These are phyloP conservation scores for Sonneratia caseolaris DNA, from an alignment of 345 rosid genomes.

Conservation along the genomic window DNA sequence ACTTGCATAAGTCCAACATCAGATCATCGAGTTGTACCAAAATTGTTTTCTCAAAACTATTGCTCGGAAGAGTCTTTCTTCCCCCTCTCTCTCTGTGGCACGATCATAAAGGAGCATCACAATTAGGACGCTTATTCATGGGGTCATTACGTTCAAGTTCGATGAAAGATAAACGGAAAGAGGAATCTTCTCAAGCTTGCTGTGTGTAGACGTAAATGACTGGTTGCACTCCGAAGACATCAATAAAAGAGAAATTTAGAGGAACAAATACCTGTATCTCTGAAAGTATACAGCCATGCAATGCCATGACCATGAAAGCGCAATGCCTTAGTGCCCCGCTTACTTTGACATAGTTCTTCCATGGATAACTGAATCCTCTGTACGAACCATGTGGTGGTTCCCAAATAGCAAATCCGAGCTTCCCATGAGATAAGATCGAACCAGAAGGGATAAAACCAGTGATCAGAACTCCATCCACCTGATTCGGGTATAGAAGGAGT, in stretches of 20 bases:
- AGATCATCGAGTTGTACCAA: neutral
- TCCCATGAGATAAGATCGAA: constrained; percentile 9
- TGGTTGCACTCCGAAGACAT: neutral
- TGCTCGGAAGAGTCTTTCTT: neutral
- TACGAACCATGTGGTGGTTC: constrained; percentile 99
- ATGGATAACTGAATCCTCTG: constrained; percentile 63
- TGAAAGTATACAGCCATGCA: constrained; percentile 91
- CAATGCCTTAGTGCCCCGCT: constrained; percentile 93
- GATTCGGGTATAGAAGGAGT: constrained; percentile 5
- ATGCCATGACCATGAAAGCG: constrained; percentile 88
- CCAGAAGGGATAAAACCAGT: constrained; percentile 5
- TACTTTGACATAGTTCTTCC: constrained; percentile 81
- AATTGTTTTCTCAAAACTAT: neutral
- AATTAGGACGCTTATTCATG: too few species aligned
- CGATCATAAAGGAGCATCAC: neutral
- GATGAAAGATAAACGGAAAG: too few species aligned
- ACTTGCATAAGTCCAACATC: neutral
- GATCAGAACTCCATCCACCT: neutral
- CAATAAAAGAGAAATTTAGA: neutral
- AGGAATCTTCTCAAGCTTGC: too few species aligned
- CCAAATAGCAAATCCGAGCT: constrained; percentile 91
- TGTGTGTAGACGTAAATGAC: neutral
- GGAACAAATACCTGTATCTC: constrained; percentile 67
- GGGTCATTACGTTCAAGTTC: too few species aligned
- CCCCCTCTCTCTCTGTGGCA: neutral